A percentile compares a stretch with the other conserved stretches of the same genome.
Evolutionary conservation across 495 filamentous ascomycete genomes (phyloP).

Genomic region (Aspergillus bridgeri): DNA sequence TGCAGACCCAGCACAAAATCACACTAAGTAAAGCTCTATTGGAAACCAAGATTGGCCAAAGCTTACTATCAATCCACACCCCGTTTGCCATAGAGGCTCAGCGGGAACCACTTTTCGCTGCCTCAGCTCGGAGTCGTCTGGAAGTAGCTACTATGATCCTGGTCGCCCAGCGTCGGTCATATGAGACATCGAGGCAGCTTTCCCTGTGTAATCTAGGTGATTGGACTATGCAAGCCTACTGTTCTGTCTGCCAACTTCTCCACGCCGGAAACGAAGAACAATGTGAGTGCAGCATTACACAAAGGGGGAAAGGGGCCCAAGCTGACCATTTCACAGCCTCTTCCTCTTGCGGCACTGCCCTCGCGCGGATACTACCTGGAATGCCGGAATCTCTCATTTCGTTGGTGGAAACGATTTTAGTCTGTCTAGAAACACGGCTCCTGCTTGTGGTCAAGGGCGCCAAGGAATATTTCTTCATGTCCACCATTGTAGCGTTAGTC

Average conservation of each 20-base stretch:
- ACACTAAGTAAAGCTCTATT: constrained; percentile 32
- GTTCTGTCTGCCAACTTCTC: constrained; percentile 38
- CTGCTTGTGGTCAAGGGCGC: constrained; percentile 40
- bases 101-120: constrained; percentile 35
- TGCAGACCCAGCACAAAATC: constrained; percentile 29
- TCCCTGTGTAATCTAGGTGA: constrained; percentile 39
- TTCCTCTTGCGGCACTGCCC: constrained; percentile 12
- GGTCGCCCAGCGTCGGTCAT: constrained; percentile 32
- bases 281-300: constrained; percentile 10
- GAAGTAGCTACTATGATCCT: constrained; percentile 41
- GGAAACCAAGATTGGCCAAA: constrained; percentile 37
- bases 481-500: constrained; percentile 38
- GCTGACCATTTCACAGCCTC: constrained; percentile 11
- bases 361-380: constrained; percentile 31
- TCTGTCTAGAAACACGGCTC: constrained; percentile 33
- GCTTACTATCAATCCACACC: constrained; percentile 39
- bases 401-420: constrained; percentile 34
- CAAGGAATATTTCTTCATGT: constrained; percentile 46
- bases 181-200: constrained; percentile 33
- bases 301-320: too few species aligned
- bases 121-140: constrained; percentile 37
- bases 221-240: constrained; percentile 40
- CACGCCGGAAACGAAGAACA: constrained; percentile 21
- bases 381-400: constrained; percentile 36
- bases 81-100: constrained; percentile 43